Base-by-base conservation (phyloP, 768 basidiomycete genomes). In the Scleroderma bovista region DNA sequence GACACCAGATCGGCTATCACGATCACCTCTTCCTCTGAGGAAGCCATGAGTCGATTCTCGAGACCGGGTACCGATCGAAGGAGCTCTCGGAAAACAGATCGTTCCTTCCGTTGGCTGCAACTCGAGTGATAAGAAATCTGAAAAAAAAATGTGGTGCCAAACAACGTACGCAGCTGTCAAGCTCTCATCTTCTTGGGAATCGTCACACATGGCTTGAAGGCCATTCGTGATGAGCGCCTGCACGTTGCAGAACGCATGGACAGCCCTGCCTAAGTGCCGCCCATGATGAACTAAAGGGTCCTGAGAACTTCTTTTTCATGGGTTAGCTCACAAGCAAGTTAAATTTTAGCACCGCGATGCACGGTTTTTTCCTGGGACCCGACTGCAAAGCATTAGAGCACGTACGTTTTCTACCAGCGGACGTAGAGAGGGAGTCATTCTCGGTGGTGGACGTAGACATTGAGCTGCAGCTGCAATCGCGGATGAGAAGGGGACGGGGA, bases 231-330 rank as follows among this genome's bases (percentile, higher is more conserved):
- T 9, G 2, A 63, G 42, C 8, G 46, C 37, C 15, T 59, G 58
- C 8, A 64, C 36, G 36, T 47, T 54, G 42, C 61, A 64, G 10
- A 63, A 54, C 0, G 57, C 51, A 40, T 61, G 55, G 2, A 60
- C 40, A 1, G 53, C 53, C 31, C 50, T 13, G 3, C 61, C 51
- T 22, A 65, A 65, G 32, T 65, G 62, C 3, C 38, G 44, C 4
- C 62, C 55, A 39, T 60, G 51, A 24, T 61, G 58, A 16, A 56
- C 51, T 20, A 62, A 33, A 8, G 56, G 59, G 51, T 58, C 60
- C 22, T 45, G 29, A 16, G 24, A 13, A 15, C 5, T 39, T n/a
- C 40, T 41, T 6, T 3, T 15, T 3, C 34, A 36, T 3, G 13
- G n/a, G 15, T 8, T 13, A n/a, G 13, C 12, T 13, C 5, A 36